Base-by-base conservation (phyloP, 164 flowering plant genomes). In the Warburgia ugandensis region DNA sequence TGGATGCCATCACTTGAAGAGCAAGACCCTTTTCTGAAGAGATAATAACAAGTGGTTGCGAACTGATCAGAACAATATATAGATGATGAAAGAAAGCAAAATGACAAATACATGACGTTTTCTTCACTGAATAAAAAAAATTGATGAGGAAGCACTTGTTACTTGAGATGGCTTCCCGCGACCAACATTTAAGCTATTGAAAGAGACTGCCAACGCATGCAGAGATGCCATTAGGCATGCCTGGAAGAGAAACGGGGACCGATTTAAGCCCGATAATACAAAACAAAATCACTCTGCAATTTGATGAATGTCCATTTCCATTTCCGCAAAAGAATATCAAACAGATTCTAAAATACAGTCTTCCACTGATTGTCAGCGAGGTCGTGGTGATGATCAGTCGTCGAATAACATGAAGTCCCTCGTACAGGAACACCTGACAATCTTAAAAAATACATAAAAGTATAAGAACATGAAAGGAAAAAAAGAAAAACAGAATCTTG, bases 271-370 rank as follows among this genome's bases (percentile, higher is more conserved):
- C 14, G 26, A 20, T 11, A 42, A 42, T 6, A 16, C 3, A 16
- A 4, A 8, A 6, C 26, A 42, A 42, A 42, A 42, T 42, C 45
- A 17, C 19, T 42, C 45, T 42, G 22, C 45, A 31, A 5, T 42
- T 6, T 5, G 12, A 42, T 21, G 45, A 22, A 42, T 14, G 23
- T 5, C 22, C 27, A 19, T 19, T 9, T 42, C 26, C 45, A n/a
- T n/a, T n/a, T n/a, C n/a, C 45, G 45, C 45, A 42, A 42, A 42
- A 42, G 45, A 42, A 42, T 42, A 42, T 42, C 45, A 19, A 20
- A 13, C 19, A 5, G 17, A 20, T 13, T 39, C 20, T 11, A 39
- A 39, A 39, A 39, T 3, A 39, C 1, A 10, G 13, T 42, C 45
- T 20, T 20, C 8, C 14, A 27, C 26, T 42, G 19, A 11, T 42